phyloP scores from a whole-genome alignment of 108 stramenopile genomes.

The Bacterosira constricta region DNA sequence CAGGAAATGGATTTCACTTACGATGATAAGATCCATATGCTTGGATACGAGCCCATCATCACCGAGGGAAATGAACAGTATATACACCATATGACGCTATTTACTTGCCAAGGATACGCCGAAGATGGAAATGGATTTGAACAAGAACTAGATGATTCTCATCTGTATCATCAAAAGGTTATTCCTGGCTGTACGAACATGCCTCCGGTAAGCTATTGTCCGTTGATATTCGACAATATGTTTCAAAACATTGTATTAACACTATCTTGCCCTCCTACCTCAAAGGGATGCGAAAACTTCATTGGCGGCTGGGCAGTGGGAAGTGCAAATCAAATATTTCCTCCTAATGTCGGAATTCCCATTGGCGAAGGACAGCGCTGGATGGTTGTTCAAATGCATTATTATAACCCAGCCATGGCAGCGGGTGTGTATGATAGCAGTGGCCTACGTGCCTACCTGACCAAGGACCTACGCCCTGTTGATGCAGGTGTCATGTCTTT shows the following conservation, averaged over 20 bases:
- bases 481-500: neutral
- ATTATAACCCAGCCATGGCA: conserved; percentile 1
- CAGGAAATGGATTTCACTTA: neutral
- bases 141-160: too few species aligned
- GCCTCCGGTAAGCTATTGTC: too few species aligned
- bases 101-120: neutral
- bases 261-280: too few species aligned
- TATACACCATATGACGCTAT: conserved; percentile 14
- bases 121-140: neutral
- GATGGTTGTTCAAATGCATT: conserved; percentile 1
- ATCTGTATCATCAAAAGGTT: neutral
- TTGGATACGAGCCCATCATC: neutral
- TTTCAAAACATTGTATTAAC: too few species aligned
- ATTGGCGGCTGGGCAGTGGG: conserved; percentile 8
- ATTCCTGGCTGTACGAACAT: neutral
- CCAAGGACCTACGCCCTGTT: neutral
- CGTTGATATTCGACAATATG: too few species aligned
- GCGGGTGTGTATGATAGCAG: conserved; percentile 1
- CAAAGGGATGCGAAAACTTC: neutral
- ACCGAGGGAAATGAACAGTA: neutral
- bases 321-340: neutral
- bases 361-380: neutral
- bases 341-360: neutral
- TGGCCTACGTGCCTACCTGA: neutral
- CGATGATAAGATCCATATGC: neutral